Evolutionary conservation across 202 grass and related monocot genomes (phyloP), one percentile per base, ranked within the genome.

Genomic region (Saccharum hybrid): DNA sequence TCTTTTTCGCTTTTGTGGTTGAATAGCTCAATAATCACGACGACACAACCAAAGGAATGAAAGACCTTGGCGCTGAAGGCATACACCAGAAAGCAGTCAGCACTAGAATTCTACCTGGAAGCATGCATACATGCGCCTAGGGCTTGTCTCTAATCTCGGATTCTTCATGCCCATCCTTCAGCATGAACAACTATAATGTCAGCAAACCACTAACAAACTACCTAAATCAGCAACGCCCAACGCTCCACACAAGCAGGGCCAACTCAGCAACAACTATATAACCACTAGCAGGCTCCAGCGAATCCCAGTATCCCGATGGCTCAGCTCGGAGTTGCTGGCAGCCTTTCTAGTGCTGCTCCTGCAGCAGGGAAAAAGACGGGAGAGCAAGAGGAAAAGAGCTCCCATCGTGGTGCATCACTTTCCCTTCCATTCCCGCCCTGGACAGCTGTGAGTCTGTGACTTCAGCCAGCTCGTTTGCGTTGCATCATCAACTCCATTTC

Each of bases 341-440:
- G 69, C 23, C 69, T 18, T 3, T 72, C 46, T 8, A 14, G 13
- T 49, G 41, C 69, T 16, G 6, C 22, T 46, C 21, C 68, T 6
- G 42, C 23, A 9, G 70, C 70, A 18, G 10, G 3, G 33, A 48
- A 13, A 1, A 48, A 72, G 42, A 30, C 23, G 12, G 71, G 31
- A 43, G 51, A 49, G 26, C 68, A 34, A 31, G 22, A 41, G 52
- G 45, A 49, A 69, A 10, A 42, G 26, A 6, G 81, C 77, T 11
- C 85, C 87, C 0, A 84, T 92, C 15, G 8, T 92, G 8, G 68
- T 54, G 71, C 38, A 79, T 56, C 87, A 92, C 19, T 92, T 89
- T 81, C 26, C 87, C 19, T 77, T 87, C 52, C 84, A 92, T 19
- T 87, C 81, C 18, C 87, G 71, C 15, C 87, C 59, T 1, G 71